Conservation (phyloP, 1,284 basidiomycete species). For the Ganoderma lucidum region DNA sequence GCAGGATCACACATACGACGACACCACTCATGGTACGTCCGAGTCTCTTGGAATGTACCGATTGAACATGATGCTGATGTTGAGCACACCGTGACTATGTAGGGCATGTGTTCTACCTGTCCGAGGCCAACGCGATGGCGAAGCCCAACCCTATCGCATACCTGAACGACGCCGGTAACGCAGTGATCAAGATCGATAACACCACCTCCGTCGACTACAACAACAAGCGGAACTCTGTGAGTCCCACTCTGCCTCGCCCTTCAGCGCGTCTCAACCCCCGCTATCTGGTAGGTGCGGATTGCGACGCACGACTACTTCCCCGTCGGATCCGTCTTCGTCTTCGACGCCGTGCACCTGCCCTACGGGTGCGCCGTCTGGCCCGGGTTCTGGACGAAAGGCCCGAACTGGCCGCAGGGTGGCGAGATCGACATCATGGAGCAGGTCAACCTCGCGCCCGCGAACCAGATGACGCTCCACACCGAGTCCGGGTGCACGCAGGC, state of each 20-base stretch:
- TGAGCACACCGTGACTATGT: background rate
- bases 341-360: conserved; percentile 68
- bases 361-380: conserved; percentile 66
- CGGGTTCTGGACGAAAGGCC: conserved; percentile 61
- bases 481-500: conserved; percentile 43
- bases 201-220: conserved; percentile 56
- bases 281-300: conserved; percentile 52
- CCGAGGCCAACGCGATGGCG: conserved; percentile 50
- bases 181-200: conserved; percentile 68
- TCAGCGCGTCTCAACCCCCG: background rate
- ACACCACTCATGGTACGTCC: conserved; percentile 48
- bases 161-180: conserved; percentile 57
- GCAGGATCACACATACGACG: conserved; percentile 58
- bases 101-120: conserved; percentile 62
- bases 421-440: conserved; percentile 66
- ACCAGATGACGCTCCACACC: conserved; percentile 58
- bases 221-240: conserved; percentile 63
- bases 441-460: conserved; percentile 49
- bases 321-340: conserved; percentile 67
- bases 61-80: background rate
- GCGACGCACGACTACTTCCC: conserved; percentile 55
- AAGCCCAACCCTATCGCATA: conserved; percentile 53
- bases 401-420: conserved; percentile 59
- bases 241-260: conserved; percentile 17
- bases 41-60: background rate